phyloP scores from a whole-genome alignment of 2,329 filamentous ascomycete species.

The Talaromyces sp. region DNA sequence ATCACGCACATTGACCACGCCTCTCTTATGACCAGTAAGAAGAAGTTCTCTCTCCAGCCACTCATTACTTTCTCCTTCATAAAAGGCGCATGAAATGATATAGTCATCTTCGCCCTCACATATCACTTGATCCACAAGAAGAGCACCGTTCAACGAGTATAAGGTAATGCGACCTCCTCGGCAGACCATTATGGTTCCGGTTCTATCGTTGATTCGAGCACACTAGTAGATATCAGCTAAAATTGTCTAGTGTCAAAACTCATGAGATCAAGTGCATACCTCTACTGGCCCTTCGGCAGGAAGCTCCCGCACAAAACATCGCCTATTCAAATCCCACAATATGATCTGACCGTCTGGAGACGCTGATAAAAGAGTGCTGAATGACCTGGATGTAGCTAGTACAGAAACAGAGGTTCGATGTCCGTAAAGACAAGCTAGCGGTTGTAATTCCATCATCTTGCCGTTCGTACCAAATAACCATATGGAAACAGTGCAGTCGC shows the following conservation, averaged over 20 bases:
- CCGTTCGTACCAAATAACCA: constrained; percentile 66
- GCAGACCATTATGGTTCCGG: constrained; percentile 84
- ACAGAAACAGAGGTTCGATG: constrained; percentile 80
- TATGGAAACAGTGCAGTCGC: constrained; percentile 86
- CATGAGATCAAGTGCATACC: constrained; percentile 29
- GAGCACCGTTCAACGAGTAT: constrained; percentile 82
- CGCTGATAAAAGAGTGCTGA: constrained; percentile 81
- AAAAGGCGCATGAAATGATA: constrained; percentile 81
- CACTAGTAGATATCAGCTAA: constrained; percentile 55
- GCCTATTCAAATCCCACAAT: constrained; percentile 90
- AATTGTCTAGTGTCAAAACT: not conserved
- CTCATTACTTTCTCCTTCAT: constrained; percentile 85
- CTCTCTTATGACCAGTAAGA: constrained; percentile 82
- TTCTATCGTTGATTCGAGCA: constrained; percentile 83
- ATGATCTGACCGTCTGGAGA: constrained; percentile 78
- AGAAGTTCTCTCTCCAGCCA: constrained; percentile 84
- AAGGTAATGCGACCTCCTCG: constrained; percentile 70
- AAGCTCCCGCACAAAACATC: constrained; percentile 77
- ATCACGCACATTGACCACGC: constrained; percentile 66
- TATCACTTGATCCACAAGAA: constrained; percentile 77
- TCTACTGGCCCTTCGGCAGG: constrained; percentile 54
- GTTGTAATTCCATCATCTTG: constrained; percentile 74
- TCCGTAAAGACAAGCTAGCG: constrained; percentile 79
- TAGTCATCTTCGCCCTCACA: constrained; percentile 70
- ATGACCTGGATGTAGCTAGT: constrained; percentile 80